Conservation (phyloP, 2,329 filamentous ascomycete species). For the Diplodia sapinea region DNA sequence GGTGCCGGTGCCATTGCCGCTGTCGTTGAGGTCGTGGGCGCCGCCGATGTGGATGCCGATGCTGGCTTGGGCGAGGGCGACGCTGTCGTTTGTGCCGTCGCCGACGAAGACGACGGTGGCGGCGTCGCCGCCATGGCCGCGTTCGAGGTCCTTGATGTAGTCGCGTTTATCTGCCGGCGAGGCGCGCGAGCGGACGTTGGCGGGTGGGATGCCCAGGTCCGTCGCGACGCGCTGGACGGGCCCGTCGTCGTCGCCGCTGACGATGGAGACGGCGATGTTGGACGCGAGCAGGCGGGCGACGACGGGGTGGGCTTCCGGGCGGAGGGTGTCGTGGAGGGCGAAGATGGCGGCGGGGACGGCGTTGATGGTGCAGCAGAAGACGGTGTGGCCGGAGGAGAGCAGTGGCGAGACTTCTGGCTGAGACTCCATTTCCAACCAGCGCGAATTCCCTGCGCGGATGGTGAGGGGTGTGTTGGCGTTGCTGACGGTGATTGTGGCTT, state of each 20-base stretch:
- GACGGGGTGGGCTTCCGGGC: conserved; percentile 58
- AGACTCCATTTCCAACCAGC: conserved; percentile 1
- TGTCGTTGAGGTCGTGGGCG: too few species aligned
- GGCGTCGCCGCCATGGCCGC: conserved; percentile 34
- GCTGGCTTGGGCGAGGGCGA: conserved; percentile 71
- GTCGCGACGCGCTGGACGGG: conserved; percentile 58
- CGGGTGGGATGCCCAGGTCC: conserved; percentile 43
- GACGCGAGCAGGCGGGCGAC: conserved; percentile 58
- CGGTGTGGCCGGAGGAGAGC: conserved; percentile 18
- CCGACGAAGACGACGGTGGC: conserved; percentile 63
- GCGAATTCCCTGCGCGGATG: conserved; percentile 23
- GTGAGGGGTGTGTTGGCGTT: background rate
- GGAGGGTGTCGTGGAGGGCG: conserved; percentile 57
- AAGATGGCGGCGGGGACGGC: conserved; percentile 53
- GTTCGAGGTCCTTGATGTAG: conserved; percentile 52
- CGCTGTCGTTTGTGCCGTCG: conserved; percentile 80
- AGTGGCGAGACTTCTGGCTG: background rate
- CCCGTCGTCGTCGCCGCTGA: conserved; percentile 62
- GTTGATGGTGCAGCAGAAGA: conserved; percentile 56
- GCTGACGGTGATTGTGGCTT: background rate
- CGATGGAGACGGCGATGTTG: conserved; percentile 58
- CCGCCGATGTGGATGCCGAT: conserved; percentile 70
- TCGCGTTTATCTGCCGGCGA: conserved; percentile 61
- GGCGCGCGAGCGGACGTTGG: conserved; percentile 53
- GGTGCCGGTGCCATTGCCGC: too few species aligned